Conservation (phyloP, 108 stramenopile species). For the Conticribra guillardii region DNA sequence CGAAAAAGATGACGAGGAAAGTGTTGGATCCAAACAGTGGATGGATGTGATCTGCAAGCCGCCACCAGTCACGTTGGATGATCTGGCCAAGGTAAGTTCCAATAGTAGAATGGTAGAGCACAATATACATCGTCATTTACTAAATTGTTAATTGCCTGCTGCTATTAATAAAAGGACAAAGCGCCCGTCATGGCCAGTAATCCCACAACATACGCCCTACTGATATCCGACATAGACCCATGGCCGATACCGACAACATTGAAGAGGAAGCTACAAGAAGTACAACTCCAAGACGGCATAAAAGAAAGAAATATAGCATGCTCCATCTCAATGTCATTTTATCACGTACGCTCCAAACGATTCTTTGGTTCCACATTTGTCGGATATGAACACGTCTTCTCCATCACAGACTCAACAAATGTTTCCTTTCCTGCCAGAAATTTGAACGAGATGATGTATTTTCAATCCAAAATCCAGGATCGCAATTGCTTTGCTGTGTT, state of each 20-base stretch:
- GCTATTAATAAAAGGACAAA: conserved; percentile 1
- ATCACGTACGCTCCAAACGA: conserved; percentile 8
- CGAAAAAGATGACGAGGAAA: no score
- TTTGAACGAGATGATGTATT: conserved; percentile 31
- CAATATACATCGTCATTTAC: no score
- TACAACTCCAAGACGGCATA: not conserved
- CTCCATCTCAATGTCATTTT: conserved; percentile 32
- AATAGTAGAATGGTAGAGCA: no score
- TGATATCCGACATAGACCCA: conserved; percentile 4
- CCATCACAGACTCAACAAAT: conserved; percentile 4
- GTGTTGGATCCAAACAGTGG: no score
- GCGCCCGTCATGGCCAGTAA: not conserved
- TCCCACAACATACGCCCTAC: conserved; percentile 17
- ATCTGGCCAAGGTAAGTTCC: not conserved
- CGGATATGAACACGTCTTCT: conserved; percentile 13
- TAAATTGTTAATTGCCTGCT: not conserved
- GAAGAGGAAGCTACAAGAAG: conserved; percentile 17
- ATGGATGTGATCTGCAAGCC: no score
- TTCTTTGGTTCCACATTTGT: conserved; percentile 37
- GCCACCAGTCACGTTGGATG: not conserved
- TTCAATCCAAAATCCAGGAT: conserved; percentile 22
- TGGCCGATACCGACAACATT: conserved; percentile 25
- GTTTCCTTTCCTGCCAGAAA: not conserved
- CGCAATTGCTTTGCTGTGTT: conserved; percentile 20
- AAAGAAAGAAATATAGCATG: conserved; percentile 12